A percentile compares a stretch with the other conserved stretches of the same genome.
phyloP scores from a whole-genome alignment of 495 filamentous ascomycete genomes.

The Annulohypoxylon maeteangense region DNA sequence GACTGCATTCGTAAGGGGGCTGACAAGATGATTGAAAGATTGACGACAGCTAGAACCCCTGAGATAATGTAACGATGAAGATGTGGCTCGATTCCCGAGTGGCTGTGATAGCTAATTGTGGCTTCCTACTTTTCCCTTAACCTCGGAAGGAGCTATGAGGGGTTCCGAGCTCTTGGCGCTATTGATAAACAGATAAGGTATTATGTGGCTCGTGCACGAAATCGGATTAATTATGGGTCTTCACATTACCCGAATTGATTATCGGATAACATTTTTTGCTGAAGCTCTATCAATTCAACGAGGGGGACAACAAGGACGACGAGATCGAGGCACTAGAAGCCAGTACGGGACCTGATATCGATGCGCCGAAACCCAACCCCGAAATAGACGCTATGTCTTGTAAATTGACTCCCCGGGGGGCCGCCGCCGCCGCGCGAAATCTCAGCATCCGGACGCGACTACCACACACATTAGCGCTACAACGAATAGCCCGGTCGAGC shows the following conservation, averaged over 20 bases:
- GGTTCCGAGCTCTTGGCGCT: not conserved
- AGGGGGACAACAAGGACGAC: constrained; percentile 21
- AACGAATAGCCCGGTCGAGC: constrained; percentile 5
- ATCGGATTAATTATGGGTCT: constrained; percentile 30
- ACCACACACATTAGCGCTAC: constrained; percentile 34
- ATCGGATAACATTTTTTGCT: constrained; percentile 30
- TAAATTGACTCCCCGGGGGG: constrained; percentile 58
- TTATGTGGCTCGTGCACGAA: not conserved
- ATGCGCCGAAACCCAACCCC: constrained; percentile 25
- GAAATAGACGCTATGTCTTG: constrained; percentile 58
- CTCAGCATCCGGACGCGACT: constrained; percentile 57
- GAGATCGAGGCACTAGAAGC: constrained; percentile 17
- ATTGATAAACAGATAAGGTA: not conserved
- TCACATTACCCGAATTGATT: constrained; percentile 11
- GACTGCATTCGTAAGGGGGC: not conserved
- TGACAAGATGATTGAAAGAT: not conserved
- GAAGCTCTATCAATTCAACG: constrained; percentile 13
- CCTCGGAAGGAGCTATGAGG: not conserved
- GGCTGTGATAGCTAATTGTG: not conserved
- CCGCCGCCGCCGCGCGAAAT: constrained; percentile 54
- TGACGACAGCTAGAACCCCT: not conserved
- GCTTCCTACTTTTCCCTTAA: not conserved
- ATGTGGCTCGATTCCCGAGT: not conserved
- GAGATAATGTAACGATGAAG: constrained; percentile 9
- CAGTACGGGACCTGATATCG: not conserved